These are phyloP conservation scores for Gilbertella persicaria DNA, from an alignment of 371 early-diverging fungal species.

Conservation along the genomic window DNA sequence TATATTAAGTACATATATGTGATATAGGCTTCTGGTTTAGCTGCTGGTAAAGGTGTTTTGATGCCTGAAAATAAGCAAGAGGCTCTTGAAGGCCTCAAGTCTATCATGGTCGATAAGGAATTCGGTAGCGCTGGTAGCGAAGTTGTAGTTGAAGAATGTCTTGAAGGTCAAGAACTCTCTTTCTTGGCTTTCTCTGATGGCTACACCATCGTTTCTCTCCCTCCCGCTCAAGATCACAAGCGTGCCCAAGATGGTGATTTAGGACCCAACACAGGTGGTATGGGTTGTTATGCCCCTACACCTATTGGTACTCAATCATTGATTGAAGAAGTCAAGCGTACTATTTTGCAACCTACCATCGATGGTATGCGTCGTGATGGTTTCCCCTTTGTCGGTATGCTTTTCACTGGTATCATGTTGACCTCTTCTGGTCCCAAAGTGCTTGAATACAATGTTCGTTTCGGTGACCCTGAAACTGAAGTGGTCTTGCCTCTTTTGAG, in stretches of 20 bases:
- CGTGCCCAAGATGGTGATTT: slow-evolving; percentile 90
- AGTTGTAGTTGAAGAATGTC: slow-evolving; percentile 94
- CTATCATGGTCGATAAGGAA: slow-evolving; percentile 86
- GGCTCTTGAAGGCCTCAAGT: slow-evolving; percentile 80
- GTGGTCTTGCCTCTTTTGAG: slow-evolving; percentile 89
- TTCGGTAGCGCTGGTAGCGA: slow-evolving; percentile 91
- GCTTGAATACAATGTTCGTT: slow-evolving; percentile 96
- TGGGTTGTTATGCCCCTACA: slow-evolving; percentile 98
- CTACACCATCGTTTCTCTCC: slow-evolving; percentile 86
- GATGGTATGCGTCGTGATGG: slow-evolving; percentile 96
- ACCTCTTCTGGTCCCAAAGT: slow-evolving; percentile 89
- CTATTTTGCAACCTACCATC: slow-evolving; percentile 88
- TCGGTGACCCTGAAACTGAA: slow-evolving; percentile 98
- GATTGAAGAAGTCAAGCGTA: slow-evolving; percentile 70
- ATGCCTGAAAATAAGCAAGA: slow-evolving; percentile 87
- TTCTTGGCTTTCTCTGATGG: slow-evolving; percentile 95
- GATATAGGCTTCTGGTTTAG: slow-evolving; percentile 89
- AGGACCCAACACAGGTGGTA: slow-evolving; percentile 98
- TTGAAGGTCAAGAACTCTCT: slow-evolving; percentile 91
- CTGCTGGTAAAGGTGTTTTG: slow-evolving; percentile 97
- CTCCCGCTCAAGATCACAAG: slow-evolving; percentile 98
- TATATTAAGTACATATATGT: not conserved
- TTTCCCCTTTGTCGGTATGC: slow-evolving; percentile 94
- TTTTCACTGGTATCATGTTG: slow-evolving; percentile 97
- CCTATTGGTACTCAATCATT: slow-evolving; percentile 85